Evolutionary conservation across 2,329 filamentous ascomycete species (phyloP).

Genomic region (Cladosporium sp.): DNA sequence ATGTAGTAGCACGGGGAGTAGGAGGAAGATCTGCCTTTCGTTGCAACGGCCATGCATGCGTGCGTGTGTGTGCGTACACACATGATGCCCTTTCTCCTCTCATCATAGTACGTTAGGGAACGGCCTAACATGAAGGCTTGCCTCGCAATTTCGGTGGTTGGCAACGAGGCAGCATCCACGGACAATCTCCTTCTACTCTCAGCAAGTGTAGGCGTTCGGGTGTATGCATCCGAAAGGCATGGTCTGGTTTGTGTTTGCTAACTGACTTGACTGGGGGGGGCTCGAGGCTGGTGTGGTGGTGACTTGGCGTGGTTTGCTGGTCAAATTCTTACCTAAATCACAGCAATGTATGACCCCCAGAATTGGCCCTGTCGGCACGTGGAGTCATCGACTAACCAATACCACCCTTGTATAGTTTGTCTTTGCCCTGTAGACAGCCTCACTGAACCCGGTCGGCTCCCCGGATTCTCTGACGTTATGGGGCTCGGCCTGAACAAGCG

Average conservation of each 20-base stretch:
- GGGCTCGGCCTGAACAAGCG: too few species aligned
- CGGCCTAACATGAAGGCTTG: too few species aligned
- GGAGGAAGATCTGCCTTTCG: too few species aligned
- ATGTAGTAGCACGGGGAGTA: too few species aligned
- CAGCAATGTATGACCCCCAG: constrained; percentile 7
- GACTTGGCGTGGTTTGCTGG: background rate
- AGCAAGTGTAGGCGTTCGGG: constrained; percentile 1
- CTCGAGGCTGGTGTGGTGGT: background rate
- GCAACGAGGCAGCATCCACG: too few species aligned
- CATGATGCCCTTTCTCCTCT: background rate
- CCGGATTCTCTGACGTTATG: constrained; percentile 11
- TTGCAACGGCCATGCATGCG: constrained; percentile 3
- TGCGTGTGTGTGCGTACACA: too few species aligned
- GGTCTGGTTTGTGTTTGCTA: background rate
- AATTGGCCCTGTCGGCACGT: background rate
- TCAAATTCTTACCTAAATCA: constrained; percentile 3
- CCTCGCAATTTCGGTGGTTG: background rate
- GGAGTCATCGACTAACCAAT: constrained; percentile 6
- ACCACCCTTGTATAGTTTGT: background rate
- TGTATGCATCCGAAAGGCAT: background rate
- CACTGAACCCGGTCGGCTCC: constrained; percentile 2
- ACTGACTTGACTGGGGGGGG: too few species aligned
- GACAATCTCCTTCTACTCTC: background rate
- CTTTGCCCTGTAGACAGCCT: background rate
- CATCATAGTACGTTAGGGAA: too few species aligned